Evolutionary conservation across 208 protist genomes (phyloP).

Genomic region (Spongospora subterranea): DNA sequence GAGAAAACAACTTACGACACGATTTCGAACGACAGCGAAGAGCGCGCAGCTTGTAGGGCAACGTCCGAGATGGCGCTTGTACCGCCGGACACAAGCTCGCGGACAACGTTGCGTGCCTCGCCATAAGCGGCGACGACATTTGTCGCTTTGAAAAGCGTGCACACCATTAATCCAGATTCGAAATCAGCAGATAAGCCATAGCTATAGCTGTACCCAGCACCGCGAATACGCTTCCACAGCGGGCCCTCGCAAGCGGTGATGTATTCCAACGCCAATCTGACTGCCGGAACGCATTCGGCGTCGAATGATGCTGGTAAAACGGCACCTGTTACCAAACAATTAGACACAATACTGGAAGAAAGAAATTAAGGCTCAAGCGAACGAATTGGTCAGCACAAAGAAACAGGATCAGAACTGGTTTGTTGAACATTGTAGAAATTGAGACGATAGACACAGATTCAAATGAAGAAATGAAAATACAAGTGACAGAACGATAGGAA

Average conservation of each 20-base stretch:
- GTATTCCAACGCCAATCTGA: constrained; percentile 12
- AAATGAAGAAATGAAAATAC: too few species aligned
- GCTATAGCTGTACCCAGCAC: constrained; percentile 8
- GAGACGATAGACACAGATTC: too few species aligned
- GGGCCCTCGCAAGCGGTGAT: constrained; percentile 44
- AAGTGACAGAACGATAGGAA: neutral
- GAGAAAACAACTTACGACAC: neutral
- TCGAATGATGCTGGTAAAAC: neutral
- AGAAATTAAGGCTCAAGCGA: too few species aligned
- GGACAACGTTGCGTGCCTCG: neutral
- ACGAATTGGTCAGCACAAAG: too few species aligned
- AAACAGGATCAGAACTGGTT: too few species aligned
- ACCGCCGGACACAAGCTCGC: neutral
- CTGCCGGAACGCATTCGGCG: neutral
- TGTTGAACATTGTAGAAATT: too few species aligned
- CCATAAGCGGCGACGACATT: neutral
- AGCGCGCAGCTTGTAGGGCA: neutral
- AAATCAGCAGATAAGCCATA: constrained; percentile 30
- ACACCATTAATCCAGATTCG: neutral
- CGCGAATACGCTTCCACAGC: constrained; percentile 58
- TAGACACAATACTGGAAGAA: too few species aligned
- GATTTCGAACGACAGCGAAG: constrained; percentile 1
- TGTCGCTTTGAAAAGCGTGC: neutral
- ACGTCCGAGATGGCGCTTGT: neutral
- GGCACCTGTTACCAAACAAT: neutral